A percentile compares a stretch with the other conserved stretches of the same genome.
phyloP scores from a whole-genome alignment of 441 rosid species.

The Eutrema salsugineum region DNA sequence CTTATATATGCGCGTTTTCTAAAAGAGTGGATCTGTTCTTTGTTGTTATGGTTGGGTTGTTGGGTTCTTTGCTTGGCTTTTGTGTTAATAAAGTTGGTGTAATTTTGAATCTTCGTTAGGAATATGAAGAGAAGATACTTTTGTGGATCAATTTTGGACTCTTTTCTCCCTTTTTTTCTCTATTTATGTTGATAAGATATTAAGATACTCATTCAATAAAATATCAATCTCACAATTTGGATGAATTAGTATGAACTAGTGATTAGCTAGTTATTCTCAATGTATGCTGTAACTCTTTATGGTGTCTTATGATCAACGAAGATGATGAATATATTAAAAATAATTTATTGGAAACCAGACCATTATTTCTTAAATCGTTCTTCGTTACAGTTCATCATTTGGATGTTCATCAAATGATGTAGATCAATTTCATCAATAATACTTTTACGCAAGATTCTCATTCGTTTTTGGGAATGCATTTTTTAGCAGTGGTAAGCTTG shows the following conservation, averaged over 20 bases:
- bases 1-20: background rate
- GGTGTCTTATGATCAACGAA: background rate
- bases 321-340: background rate
- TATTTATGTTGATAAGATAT: background rate
- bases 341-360: background rate
- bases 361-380: background rate
- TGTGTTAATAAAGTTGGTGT: conserved; percentile 4
- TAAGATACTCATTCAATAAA: background rate
- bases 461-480: conserved; percentile 1
- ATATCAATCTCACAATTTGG: background rate
- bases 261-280: background rate
- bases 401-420: background rate
- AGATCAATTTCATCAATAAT: background rate
- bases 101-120: background rate
- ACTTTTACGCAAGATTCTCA: background rate
- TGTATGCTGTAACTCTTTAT: too few species aligned
- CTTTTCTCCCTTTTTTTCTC: background rate
- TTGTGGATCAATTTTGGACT: conserved; percentile 7
- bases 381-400: background rate
- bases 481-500: conserved; percentile 1
- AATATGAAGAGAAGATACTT: background rate
- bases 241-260: background rate
- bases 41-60: conserved; percentile 33
- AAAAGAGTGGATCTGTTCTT: conserved; percentile 23
- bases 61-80: conserved; percentile 35